Evolutionary conservation across 176 grass and related monocot genomes (phyloP), one percentile per base, ranked within the genome.

Genomic region (Oryza nivara): DNA sequence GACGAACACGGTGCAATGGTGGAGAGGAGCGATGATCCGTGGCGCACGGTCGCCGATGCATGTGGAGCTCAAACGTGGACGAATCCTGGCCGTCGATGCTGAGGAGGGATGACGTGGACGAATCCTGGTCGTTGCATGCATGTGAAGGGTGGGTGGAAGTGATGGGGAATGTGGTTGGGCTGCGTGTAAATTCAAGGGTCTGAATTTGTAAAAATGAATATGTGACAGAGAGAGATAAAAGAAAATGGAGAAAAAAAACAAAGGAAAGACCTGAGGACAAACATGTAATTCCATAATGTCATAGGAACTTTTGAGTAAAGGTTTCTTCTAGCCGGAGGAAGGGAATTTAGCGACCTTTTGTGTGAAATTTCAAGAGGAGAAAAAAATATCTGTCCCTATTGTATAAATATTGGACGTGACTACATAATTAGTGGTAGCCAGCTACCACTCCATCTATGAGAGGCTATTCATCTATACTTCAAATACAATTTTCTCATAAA

Each of bases 261-360:
- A 3, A 49, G 11, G 16, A 16, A 54, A 65, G 11, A 5, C 20
- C 5, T 36, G 10, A 71, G 25, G 36, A 28, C 46, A 69, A 17
- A 58, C 36, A 40, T 76, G 79, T 41, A 11, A 11, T 68, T 64
- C 23, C 19, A 48, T 5, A 10, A 41, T 47, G 1, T 20, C 36
- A 36, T 88, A 70, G 80, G 44, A 61, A 34, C 47, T n/a, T 68
- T 80, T 40, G 19, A 26, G 63, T 0, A 68, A 66, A 34, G 16
- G 44, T 54, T 65, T 65, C 56, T 74, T 88, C 71, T 75, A 46
- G 65, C 34, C 45, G 63, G 85, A 81, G 78, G 35, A 74, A 74
- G 68, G 52, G 61, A 75, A 68, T 87, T 87, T 56, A 60, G 75
- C 36, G 78, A 75, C 71, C 85, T 12, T 74, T 74, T 46, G n/a